These are phyloP conservation scores for Neoscytalidium dimidiatum DNA, from an alignment of 2,329 filamentous ascomycete genomes.

Conservation along the genomic window DNA sequence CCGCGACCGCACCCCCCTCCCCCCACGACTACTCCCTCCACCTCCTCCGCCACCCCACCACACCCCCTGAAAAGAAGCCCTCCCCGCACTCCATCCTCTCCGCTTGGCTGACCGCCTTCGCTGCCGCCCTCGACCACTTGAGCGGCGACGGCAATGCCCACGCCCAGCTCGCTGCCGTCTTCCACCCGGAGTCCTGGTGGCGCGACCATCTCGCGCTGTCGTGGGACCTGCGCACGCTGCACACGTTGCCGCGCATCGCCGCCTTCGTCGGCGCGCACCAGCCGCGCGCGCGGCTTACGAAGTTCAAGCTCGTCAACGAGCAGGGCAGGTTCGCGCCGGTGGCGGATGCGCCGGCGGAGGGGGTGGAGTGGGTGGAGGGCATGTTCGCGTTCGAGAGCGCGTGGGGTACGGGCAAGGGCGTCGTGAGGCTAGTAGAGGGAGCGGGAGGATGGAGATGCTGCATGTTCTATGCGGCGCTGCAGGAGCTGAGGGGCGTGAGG, in stretches of 20 bases:
- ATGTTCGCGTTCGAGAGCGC: constrained; percentile 58
- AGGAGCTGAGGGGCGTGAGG: constrained; percentile 56
- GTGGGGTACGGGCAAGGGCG: constrained; percentile 57
- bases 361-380: constrained; percentile 57
- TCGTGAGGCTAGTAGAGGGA: constrained; percentile 53
- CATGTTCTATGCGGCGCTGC: constrained; percentile 62
- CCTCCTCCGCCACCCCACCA: constrained; percentile 25
- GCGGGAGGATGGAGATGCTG: constrained; percentile 61
- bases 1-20: constrained; percentile 16
- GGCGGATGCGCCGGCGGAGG: constrained; percentile 51
- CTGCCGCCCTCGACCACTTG: constrained; percentile 22
- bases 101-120: constrained; percentile 32
- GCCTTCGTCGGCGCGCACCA: constrained; percentile 41
- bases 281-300: constrained; percentile 40
- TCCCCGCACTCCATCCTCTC: constrained; percentile 27
- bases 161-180: constrained; percentile 32
- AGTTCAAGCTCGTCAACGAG: constrained; percentile 33
- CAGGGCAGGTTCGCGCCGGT: constrained; percentile 50
- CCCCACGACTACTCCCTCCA: constrained; percentile 29
- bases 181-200: constrained; percentile 56
- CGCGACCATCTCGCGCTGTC: constrained; percentile 59
- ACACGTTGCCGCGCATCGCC: constrained; percentile 44
- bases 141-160: constrained; percentile 20
- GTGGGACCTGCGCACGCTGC: constrained; percentile 58
- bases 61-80: neutral